These are phyloP conservation scores for Lyophyllum semitale DNA, from an alignment of 768 basidiomycete genomes.

Conservation along the genomic window DNA sequence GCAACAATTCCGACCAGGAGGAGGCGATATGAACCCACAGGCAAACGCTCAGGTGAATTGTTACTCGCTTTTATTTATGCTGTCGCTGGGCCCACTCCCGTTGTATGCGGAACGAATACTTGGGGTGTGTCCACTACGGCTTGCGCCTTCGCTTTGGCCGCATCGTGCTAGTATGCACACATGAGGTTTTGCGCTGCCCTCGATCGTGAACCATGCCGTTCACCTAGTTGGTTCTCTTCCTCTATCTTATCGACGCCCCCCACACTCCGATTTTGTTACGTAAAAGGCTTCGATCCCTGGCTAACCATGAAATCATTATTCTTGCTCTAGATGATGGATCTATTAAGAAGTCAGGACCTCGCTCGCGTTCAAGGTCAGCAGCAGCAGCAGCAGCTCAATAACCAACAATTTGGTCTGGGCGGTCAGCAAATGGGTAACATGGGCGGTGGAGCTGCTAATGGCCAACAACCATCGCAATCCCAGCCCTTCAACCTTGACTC, in stretches of 20 bases:
- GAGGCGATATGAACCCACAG: constrained; percentile 42
- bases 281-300: constrained; percentile 17
- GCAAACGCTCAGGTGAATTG: constrained; percentile 50
- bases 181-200: constrained; percentile 9
- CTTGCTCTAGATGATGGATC: constrained; percentile 43
- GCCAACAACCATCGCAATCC: constrained; percentile 28
- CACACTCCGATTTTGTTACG: constrained; percentile 19
- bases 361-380: constrained; percentile 39
- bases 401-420: constrained; percentile 44
- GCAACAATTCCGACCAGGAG: constrained; percentile 45
- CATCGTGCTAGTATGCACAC: constrained; percentile 11
- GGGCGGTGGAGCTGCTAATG: constrained; percentile 28
- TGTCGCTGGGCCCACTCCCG: constrained; percentile 6
- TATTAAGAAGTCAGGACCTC: constrained; percentile 41
- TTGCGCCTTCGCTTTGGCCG: neutral
- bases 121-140: constrained; percentile 8
- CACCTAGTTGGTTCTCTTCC: constrained; percentile 1
- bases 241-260: constrained; percentile 21
- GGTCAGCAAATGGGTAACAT: constrained; percentile 37
- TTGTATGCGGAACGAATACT: constrained; percentile 8
- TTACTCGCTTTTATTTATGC: constrained; percentile 1
- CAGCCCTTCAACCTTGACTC: constrained; percentile 37
- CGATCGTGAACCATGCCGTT: constrained; percentile 12
- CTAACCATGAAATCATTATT: constrained; percentile 24
- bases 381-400: constrained; percentile 33